Evolutionary conservation across 306 rosid species (phyloP).

Genomic region (Gastrolobium villosum): DNA sequence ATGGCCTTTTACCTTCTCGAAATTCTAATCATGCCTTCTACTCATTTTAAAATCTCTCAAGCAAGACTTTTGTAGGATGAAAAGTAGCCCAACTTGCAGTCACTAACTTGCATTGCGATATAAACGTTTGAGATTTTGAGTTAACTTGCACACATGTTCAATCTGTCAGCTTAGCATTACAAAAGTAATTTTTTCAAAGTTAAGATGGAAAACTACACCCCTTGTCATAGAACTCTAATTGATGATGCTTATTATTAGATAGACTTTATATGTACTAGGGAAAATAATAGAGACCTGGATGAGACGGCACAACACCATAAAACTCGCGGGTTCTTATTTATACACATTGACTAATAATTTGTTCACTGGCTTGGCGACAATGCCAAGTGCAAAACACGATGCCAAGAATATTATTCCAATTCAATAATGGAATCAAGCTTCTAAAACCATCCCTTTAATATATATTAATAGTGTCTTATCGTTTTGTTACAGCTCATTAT

Average conservation of each 20-base stretch:
- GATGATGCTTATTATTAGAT: not conserved
- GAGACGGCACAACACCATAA: not conserved
- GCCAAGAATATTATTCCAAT: not conserved
- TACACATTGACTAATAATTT: conserved; percentile 10
- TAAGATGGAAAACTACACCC: too few relatives aligned
- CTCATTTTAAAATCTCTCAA: too few relatives aligned
- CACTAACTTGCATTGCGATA: too few relatives aligned
- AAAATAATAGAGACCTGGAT: not conserved
- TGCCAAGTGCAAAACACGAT: conserved; percentile 3
- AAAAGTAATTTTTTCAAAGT: too few relatives aligned
- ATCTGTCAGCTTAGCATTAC: too few relatives aligned
- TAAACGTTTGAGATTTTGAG: too few relatives aligned
- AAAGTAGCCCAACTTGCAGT: too few relatives aligned
- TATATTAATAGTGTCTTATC: too few relatives aligned
- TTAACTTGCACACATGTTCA: too few relatives aligned
- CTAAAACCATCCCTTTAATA: conserved; percentile 3
- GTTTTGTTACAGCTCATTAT: not conserved
- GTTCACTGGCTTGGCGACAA: conserved; percentile 1
- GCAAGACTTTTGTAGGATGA: too few relatives aligned
- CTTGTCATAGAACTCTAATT: not conserved
- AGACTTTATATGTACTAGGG: not conserved
- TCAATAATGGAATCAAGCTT: not conserved
- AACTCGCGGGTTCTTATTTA: not conserved
- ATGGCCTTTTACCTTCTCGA: too few relatives aligned
- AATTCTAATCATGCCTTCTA: too few relatives aligned